Conservation (phyloP, 495 filamentous ascomycete species). For the Aspergillus wentii region DNA sequence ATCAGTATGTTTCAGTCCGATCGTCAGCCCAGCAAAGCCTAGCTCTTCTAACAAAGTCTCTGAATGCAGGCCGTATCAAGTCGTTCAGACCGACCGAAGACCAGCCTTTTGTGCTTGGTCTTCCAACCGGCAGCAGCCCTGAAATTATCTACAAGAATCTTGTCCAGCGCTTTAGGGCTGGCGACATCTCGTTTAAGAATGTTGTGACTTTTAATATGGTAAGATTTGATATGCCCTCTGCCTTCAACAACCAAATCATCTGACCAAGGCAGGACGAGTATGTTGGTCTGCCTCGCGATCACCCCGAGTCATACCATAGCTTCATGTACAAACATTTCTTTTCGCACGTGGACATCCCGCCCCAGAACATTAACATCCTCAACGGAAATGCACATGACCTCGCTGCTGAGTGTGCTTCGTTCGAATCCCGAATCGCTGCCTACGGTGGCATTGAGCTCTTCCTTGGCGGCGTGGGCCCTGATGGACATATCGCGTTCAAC, state of each 20-base stretch:
- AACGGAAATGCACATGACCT: conserved; percentile 75
- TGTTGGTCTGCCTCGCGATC: conserved; percentile 73
- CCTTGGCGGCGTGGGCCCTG: conserved; percentile 77
- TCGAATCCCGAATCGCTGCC: conserved; percentile 72
- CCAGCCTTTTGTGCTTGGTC: conserved; percentile 75
- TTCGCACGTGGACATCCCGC: conserved; percentile 77
- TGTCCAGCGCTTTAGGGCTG: conserved; percentile 69
- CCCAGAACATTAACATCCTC: conserved; percentile 79
- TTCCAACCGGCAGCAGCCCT: conserved; percentile 79
- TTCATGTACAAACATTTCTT: conserved; percentile 94
- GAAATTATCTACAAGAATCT: conserved; percentile 73
- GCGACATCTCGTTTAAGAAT: conserved; percentile 79
- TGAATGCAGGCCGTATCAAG: conserved; percentile 58
- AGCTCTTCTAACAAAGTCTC: neutral
- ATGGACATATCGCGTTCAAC: conserved; percentile 88
- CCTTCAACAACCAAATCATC: conserved; percentile 1
- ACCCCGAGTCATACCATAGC: conserved; percentile 79
- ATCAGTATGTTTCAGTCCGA: conserved; percentile 47
- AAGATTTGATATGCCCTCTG: conserved; percentile 14
- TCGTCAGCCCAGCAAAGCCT: neutral
- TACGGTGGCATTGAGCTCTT: conserved; percentile 81
- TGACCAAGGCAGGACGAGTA: conserved; percentile 67
- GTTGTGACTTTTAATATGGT: conserved; percentile 93
- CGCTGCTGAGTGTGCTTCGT: conserved; percentile 69
- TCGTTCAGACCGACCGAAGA: conserved; percentile 62